Base-by-base conservation (phyloP, 2,329 filamentous ascomycete genomes). In the Colletotrichum spinosum region DNA sequence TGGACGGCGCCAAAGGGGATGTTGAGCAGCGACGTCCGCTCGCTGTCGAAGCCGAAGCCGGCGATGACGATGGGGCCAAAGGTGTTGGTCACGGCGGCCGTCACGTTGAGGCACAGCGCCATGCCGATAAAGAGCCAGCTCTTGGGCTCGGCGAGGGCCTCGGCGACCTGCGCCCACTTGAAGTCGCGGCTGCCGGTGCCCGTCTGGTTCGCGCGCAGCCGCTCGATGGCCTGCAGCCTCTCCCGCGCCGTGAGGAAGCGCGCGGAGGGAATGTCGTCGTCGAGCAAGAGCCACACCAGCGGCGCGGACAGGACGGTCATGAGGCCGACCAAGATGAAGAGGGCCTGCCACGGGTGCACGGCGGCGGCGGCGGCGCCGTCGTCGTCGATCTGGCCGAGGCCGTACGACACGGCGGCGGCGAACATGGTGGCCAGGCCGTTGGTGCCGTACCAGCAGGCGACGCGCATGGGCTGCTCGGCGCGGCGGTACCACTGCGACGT, bases 191-290 rank as follows among this genome's bases (percentile, higher is more conserved):
- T 91, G 2, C 89, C 90, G 13, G 92, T 89, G 0, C 92, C 92
- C 65, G 92, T 92, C 73, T 93, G 88, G 70, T 95, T 95, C 25
- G 88, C 83, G 0, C 91, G 83, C 6, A 95, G 86, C 0, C 92
- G 84, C 68, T 93, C 92, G 34, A 94, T 80, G 0, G 90, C 90
- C 46, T 93, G 82, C 0, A 88, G 74, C 11, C 88, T 87, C 69
- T 95, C 92, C 50, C 87, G 82, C 56, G 90, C 84, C 8, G 80
- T 90, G 34, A 96, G 71, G 62, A 85, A 87, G 12, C 84, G 53
- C 0, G 84, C 84, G 0, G 84, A 83, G 0, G 81, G 73, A 15
- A 90, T 83, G 68, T 89, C 86, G 71, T 85, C 84, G 72, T 89
- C 86, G 10, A 92, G 80, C 50, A 80, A 80, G 79, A 80, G 86